Evolutionary conservation across 1,284 basidiomycete species (phyloP).

Genomic region (Leccinum fuscescens): DNA sequence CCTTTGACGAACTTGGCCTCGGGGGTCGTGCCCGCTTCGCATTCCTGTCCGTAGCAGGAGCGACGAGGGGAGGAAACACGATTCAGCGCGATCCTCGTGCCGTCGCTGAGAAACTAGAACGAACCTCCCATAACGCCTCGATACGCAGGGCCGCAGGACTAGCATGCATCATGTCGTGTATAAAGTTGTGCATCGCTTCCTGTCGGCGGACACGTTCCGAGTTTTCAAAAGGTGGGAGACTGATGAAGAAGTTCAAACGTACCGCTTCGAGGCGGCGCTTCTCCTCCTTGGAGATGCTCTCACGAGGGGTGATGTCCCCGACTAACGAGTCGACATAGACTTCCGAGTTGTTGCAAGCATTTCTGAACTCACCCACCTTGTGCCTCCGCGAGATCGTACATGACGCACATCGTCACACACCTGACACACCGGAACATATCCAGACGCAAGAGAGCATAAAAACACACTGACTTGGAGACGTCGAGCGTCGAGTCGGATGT

Average conservation of each 20-base stretch:
- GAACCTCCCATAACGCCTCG: conserved; percentile 75
- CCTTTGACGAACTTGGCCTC: conserved; percentile 95
- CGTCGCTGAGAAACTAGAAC: conserved; percentile 17
- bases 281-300: conserved; percentile 80
- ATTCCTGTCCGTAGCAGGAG: conserved; percentile 60
- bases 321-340: conserved; percentile 43
- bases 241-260: not conserved
- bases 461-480: conserved; percentile 60
- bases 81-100: not conserved
- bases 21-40: conserved; percentile 78
- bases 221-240: not conserved
- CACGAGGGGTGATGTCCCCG: conserved; percentile 91
- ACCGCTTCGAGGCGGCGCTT: conserved; percentile 79
- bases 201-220: too few species aligned
- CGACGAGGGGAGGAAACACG: not conserved
- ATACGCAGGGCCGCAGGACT: conserved; percentile 79
- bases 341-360: not conserved
- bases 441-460: not conserved
- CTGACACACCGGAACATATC: conserved; percentile 39
- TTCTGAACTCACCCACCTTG: conserved; percentile 51
- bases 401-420: conserved; percentile 86
- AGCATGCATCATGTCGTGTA: conserved; percentile 85
- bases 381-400: conserved; percentile 96
- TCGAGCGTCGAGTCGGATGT: conserved; percentile 60
- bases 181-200: conserved; percentile 43